A percentile compares a stretch with the other conserved stretches of the same genome.
phyloP scores from a whole-genome alignment of 108 stramenopile genomes.

The Skeletonema potamos region DNA sequence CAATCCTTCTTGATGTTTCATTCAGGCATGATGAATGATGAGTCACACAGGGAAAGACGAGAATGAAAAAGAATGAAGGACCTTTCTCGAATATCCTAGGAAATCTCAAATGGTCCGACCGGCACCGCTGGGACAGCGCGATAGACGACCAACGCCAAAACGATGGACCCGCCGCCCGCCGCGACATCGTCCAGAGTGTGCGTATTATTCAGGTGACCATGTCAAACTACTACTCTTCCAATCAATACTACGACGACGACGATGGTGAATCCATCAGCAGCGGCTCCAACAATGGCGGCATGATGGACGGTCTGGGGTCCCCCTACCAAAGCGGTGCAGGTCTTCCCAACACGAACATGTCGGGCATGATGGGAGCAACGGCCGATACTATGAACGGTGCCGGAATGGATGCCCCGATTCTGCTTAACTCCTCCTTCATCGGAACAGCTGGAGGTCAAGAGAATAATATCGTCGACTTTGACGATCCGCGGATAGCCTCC shows the following conservation, averaged over 20 bases:
- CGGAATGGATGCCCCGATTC: background rate
- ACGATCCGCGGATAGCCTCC: conserved; percentile 78
- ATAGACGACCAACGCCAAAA: too few relatives aligned
- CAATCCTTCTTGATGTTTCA: too few relatives aligned
- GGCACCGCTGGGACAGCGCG: too few relatives aligned
- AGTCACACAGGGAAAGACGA: too few relatives aligned
- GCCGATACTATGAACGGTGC: background rate
- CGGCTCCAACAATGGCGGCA: conserved; percentile 13
- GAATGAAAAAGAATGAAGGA: too few relatives aligned
- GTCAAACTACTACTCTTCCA: conserved; percentile 29
- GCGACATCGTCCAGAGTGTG: too few relatives aligned
- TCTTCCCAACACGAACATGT: background rate
- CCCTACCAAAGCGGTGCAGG: background rate
- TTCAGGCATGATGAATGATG: too few relatives aligned
- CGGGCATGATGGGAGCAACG: conserved; percentile 1
- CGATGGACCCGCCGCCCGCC: too few relatives aligned
- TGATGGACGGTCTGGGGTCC: conserved; percentile 8
- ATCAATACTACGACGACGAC: conserved; percentile 28
- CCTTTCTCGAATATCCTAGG: too few relatives aligned
- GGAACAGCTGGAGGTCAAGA: background rate
- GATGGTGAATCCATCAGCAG: conserved; percentile 36
- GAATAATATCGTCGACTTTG: conserved; percentile 59
- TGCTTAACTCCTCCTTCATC: background rate
- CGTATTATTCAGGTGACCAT: conserved; percentile 11
- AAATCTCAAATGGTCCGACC: too few relatives aligned